Evolutionary conservation across 148 eudicot genomes (phyloP).

Genomic region (Persicaria maculosa): DNA sequence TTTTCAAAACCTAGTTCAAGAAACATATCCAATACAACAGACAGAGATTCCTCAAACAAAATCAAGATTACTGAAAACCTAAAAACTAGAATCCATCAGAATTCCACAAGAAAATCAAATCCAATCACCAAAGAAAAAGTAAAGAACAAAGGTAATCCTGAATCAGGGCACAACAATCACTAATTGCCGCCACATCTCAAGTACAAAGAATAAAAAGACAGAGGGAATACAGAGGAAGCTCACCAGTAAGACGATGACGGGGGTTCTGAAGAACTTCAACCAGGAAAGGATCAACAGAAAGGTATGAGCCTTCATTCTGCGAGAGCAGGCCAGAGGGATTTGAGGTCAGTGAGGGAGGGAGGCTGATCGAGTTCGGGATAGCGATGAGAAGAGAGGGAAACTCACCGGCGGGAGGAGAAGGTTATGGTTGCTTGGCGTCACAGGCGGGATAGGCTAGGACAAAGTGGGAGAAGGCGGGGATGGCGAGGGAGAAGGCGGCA

Average conservation of each 20-base stretch:
- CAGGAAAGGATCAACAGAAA: constrained; percentile 67
- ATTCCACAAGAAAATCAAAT: background rate
- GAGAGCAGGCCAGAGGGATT: too few species aligned
- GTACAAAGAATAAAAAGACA: background rate
- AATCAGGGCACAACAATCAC: background rate
- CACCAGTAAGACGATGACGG: constrained; percentile 87
- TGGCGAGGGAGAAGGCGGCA: too few species aligned
- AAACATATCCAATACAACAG: background rate
- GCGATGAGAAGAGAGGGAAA: too few species aligned
- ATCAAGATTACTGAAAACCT: background rate
- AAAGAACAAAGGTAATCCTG: background rate
- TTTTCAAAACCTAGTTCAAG: background rate
- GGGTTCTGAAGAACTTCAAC: constrained; percentile 91
- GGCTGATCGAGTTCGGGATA: too few species aligned
- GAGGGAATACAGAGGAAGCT: constrained; percentile 13
- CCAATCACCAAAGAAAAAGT: background rate
- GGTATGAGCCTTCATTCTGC: background rate
- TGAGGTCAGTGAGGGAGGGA: too few species aligned
- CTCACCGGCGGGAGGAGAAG: too few species aligned
- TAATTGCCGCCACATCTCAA: background rate
- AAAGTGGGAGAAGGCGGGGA: too few species aligned
- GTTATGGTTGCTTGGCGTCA: too few species aligned
- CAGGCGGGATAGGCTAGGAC: too few species aligned
- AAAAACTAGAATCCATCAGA: constrained; percentile 4
- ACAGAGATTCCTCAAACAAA: background rate